These are phyloP conservation scores for Solanum stenotomum DNA, from an alignment of 257 asterid species.

Conservation along the genomic window DNA sequence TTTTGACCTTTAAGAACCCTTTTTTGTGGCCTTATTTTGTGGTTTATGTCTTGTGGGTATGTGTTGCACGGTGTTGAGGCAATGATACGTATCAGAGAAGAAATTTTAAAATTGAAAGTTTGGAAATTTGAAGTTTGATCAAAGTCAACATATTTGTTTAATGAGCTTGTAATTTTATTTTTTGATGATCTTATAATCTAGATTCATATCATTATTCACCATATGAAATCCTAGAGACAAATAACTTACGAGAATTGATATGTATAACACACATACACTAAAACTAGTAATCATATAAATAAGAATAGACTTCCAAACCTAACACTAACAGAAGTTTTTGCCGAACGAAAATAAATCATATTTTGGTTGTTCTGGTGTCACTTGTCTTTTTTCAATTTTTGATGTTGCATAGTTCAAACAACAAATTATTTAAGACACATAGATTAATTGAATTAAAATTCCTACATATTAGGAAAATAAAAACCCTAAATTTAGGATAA, in stretches of 20 bases:
- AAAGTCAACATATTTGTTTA: background rate
- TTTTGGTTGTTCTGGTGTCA: background rate
- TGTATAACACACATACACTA: background rate
- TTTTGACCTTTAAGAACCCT: background rate
- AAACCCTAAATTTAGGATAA: background rate
- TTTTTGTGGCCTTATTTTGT: background rate
- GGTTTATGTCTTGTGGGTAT: background rate
- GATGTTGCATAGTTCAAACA: background rate
- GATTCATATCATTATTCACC: background rate
- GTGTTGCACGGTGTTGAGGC: background rate
- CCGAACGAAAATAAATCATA: background rate
- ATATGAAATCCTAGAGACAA: background rate
- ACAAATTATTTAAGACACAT: background rate
- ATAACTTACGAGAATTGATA: background rate
- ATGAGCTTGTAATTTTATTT: background rate
- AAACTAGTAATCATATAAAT: background rate
- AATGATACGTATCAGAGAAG: background rate
- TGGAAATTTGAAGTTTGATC: too few relatives aligned
- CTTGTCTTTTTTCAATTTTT: too few relatives aligned
- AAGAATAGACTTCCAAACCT: background rate
- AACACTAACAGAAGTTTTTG: background rate
- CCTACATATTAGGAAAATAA: background rate
- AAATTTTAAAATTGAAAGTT: too few relatives aligned
- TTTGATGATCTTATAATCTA: background rate
- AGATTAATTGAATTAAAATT: background rate